Conservation (phyloP, 768 basidiomycete genomes). For the Lactarius hatsudake region DNA sequence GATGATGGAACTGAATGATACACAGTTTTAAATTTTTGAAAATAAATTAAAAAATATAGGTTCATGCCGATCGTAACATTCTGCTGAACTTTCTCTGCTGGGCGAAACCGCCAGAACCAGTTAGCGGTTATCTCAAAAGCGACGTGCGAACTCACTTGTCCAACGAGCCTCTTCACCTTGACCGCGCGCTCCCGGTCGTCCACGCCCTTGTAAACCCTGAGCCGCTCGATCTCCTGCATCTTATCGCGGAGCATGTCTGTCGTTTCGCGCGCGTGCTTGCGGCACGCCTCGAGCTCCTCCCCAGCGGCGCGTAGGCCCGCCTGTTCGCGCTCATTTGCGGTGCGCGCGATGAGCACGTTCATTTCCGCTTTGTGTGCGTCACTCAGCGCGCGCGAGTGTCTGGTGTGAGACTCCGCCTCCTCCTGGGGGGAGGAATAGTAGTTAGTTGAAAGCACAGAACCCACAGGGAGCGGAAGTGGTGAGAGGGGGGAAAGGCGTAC, state of each 20-base stretch:
- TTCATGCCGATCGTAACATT: not conserved
- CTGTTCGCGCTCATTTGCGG: slow-evolving; percentile 30
- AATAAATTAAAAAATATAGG: too few relatives aligned
- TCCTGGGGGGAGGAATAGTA: slow-evolving; percentile 34
- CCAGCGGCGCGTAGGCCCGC: slow-evolving; percentile 40
- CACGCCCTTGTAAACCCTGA: slow-evolving; percentile 60
- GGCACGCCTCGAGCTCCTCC: slow-evolving; percentile 49
- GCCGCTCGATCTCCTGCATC: slow-evolving; percentile 66
- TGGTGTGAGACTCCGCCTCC: slow-evolving; percentile 55
- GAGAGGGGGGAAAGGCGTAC: slow-evolving; percentile 32
- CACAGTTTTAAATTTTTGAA: too few relatives aligned
- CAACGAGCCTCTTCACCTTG: slow-evolving; percentile 19
- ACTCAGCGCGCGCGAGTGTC: slow-evolving; percentile 51
- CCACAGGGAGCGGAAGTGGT: not conserved
- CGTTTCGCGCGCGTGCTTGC: slow-evolving; percentile 52
- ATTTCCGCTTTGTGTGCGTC: slow-evolving; percentile 64
- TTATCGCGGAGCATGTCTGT: slow-evolving; percentile 67
- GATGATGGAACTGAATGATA: not conserved
- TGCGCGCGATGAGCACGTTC: slow-evolving; percentile 55
- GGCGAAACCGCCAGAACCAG: not conserved
- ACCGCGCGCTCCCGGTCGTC: slow-evolving; percentile 46
- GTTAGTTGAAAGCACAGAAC: not conserved
- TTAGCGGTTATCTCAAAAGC: not conserved
- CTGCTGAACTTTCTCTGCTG: slow-evolving; percentile 2
- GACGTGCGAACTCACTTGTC: slow-evolving; percentile 13